Base-by-base conservation (phyloP, 192 early-diverging fungal species). In the Backusella psychrophila region DNA sequence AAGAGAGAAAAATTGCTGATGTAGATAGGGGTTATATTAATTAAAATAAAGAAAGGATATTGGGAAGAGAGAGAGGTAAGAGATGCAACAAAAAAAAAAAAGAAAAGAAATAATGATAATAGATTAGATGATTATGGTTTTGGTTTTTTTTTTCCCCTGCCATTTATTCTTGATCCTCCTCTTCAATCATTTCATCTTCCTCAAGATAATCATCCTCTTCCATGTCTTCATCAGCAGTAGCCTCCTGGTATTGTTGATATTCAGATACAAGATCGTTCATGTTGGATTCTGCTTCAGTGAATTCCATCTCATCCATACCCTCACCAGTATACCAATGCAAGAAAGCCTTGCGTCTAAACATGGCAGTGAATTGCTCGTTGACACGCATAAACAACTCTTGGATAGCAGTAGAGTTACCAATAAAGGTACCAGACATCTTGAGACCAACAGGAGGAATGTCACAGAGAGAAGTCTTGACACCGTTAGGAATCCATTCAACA, bases 401-500 rank as follows among this genome's bases (percentile, higher is more conserved):
- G 74, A 97, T 96, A 72, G 95, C 91, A 52, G 96, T 97, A 41
- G 89, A 91, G 88, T 97, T 97, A 66, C 94, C 96, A 84, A 97
- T 94, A 80, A 97, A 97, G 29, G 95, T 96, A 73, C 89, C 93
- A 39, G 93, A 94, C 96, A 97, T 96, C 80, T 93, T 94, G 74
- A 95, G 89, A 75, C 94, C 95, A 68, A 87, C 89, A 56, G 96
- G 96, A 44, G 96, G 93, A 74, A 97, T 94, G 69, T 96, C 95
- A 80, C 96, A 97, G 9, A 96, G 91, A 66, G 89, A 87, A 39
- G 90, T 92, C 90, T 98, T 96, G 83, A 95, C 94, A 83, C 91
- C 93, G 90, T 95, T 96, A 42, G 97, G 97, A 79, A 99, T 99
- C 97, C 97, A 99, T 84, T 97, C 95, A 34, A 97, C 94, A 86